These are phyloP conservation scores for Tremellales sp. DNA, from an alignment of 1,284 basidiomycete species.

Conservation along the genomic window DNA sequence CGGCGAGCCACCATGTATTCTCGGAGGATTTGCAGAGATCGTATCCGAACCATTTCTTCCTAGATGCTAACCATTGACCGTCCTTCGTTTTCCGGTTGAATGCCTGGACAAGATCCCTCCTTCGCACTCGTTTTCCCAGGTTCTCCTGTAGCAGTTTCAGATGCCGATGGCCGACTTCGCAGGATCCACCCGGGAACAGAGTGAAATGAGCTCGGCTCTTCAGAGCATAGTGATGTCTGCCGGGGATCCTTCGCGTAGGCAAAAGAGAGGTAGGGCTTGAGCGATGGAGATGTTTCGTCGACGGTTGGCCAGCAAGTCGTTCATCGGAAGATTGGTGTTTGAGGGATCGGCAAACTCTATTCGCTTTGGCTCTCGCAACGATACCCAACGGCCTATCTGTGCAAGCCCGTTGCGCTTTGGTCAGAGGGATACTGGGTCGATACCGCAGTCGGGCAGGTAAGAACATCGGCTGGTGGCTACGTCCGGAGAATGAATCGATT, in stretches of 20 bases:
- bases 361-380: too few species aligned
- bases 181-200: background rate
- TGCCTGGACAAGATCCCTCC: background rate
- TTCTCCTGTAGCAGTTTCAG: background rate
- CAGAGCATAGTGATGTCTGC: background rate
- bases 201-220: background rate
- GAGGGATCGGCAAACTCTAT: too few species aligned
- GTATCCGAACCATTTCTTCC: background rate
- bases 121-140: background rate
- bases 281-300: background rate
- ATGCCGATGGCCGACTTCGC: background rate
- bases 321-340: too few species aligned
- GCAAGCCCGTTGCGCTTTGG: too few species aligned
- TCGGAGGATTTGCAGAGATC: background rate
- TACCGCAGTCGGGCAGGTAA: too few species aligned
- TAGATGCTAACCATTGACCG: slow-evolving; percentile 3
- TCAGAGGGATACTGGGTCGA: too few species aligned
- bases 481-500: too few species aligned
- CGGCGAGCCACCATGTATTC: slow-evolving; percentile 2
- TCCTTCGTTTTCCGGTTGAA: background rate
- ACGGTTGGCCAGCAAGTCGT: too few species aligned
- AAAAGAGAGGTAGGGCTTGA: background rate
- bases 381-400: too few species aligned
- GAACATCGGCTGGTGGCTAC: too few species aligned
- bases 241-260: background rate